phyloP scores from a whole-genome alignment of 768 basidiomycete genomes.

The Mycena alexandri region DNA sequence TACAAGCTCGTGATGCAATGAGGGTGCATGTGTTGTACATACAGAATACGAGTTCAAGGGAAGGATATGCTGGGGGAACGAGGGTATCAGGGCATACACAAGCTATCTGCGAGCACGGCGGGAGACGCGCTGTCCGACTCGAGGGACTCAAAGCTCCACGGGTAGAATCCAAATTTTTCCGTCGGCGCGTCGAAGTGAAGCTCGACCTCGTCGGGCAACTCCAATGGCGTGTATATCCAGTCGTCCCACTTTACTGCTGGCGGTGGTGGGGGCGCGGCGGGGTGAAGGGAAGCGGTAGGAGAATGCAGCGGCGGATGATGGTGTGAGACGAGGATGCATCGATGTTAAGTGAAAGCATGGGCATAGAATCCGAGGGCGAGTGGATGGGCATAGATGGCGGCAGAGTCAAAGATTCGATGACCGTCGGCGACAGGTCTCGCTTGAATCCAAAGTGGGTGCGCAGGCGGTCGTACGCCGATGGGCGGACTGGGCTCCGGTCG shows the following conservation, averaged over 20 bases:
- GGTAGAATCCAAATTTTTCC: constrained; percentile 10
- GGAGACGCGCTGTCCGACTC: background rate
- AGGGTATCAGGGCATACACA: background rate
- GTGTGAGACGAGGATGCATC: too few relatives aligned
- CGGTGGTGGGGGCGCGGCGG: background rate
- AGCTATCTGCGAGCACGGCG: background rate
- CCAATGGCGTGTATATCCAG: constrained; percentile 20
- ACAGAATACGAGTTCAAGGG: background rate
- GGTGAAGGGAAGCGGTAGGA: background rate
- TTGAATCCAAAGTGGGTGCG: constrained; percentile 30
- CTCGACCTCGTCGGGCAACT: constrained; percentile 11
- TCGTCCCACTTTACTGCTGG: constrained; percentile 9
- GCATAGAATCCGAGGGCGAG: constrained; percentile 2
- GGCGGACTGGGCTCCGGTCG: constrained; percentile 8
- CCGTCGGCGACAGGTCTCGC: constrained; percentile 4
- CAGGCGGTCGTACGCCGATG: constrained; percentile 2
- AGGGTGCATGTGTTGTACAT: too few relatives aligned
- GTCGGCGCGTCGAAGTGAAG: constrained; percentile 2
- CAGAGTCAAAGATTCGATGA: constrained; percentile 18
- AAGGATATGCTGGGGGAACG: background rate
- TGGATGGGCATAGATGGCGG: background rate
- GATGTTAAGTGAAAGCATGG: background rate
- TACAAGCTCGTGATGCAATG: too few relatives aligned
- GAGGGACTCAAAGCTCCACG: background rate
- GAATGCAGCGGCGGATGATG: background rate